phyloP scores from a whole-genome alignment of 176 grass and related monocot species.

The Triticum monococcum region DNA sequence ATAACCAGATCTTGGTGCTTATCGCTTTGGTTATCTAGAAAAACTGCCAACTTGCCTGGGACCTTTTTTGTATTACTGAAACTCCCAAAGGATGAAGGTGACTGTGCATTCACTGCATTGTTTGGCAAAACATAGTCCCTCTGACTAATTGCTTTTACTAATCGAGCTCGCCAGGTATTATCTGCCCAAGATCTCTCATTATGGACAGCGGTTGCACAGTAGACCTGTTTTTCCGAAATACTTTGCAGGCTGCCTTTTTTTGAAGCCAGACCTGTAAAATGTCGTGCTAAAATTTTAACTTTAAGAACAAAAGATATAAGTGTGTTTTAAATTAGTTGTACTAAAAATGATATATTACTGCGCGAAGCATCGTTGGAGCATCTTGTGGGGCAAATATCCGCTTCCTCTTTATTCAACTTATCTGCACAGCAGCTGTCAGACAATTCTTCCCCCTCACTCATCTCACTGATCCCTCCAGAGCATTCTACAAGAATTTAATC shows the following conservation, averaged over 20 bases:
- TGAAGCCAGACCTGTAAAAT: slow-evolving; percentile 42
- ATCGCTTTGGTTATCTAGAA: slow-evolving; percentile 20
- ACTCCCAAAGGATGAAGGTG: slow-evolving; percentile 18
- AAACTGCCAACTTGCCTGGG: slow-evolving; percentile 21
- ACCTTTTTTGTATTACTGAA: slow-evolving; percentile 20
- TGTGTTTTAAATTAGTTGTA: neutral
- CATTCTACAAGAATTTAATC: slow-evolving; percentile 42
- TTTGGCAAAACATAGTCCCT: slow-evolving; percentile 27
- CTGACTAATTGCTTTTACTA: slow-evolving; percentile 39
- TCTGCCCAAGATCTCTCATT: slow-evolving; percentile 38
- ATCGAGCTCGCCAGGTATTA: slow-evolving; percentile 53
- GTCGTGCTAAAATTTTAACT: neutral
- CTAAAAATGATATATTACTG: slow-evolving; percentile 29
- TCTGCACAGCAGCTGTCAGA: slow-evolving; percentile 27
- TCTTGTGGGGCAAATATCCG: slow-evolving; percentile 27
- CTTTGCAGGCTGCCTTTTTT: slow-evolving; percentile 30
- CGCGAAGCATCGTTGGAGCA: slow-evolving; percentile 28
- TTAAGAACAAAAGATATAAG: neutral
- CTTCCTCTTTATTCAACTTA: slow-evolving; percentile 37
- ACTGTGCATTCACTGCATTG: slow-evolving; percentile 19
- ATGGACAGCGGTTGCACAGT: slow-evolving; percentile 17
- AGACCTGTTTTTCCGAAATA: slow-evolving; percentile 36
- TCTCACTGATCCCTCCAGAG: slow-evolving; percentile 51
- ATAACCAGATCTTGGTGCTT: slow-evolving; percentile 23
- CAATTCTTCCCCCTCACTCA: slow-evolving; percentile 43